Percentiles rank a stretch among this genome's conserved stretches.
Conservation (phyloP, 768 basidiomycete species). For the Calocera viscosa region DNA sequence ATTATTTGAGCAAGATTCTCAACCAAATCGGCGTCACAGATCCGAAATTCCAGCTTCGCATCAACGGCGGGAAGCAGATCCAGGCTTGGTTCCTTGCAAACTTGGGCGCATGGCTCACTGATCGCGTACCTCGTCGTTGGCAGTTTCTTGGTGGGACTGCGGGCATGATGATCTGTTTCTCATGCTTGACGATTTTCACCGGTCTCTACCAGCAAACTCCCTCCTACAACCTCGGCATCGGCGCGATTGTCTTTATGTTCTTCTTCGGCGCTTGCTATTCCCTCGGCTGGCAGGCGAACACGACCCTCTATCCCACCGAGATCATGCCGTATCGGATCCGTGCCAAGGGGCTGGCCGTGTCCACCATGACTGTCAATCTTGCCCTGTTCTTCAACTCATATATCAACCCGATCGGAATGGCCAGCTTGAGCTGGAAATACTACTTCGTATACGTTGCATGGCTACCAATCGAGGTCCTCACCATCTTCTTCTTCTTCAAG, state of each 20-base stretch:
- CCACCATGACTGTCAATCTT: neutral
- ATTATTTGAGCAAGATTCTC: neutral
- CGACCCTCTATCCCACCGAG: neutral
- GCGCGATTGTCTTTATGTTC: constrained; percentile 17
- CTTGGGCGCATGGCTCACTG: neutral
- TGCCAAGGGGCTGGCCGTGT: neutral
- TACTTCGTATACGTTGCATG: constrained; percentile 34
- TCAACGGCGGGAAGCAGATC: constrained; percentile 14
- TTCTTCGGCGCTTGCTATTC: constrained; percentile 12
- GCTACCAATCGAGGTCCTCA: neutral
- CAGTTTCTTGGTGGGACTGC: neutral
- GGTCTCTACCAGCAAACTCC: neutral
- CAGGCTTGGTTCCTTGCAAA: neutral
- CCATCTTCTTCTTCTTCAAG: neutral
- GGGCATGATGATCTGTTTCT: constrained; percentile 1
- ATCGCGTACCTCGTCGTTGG: neutral
- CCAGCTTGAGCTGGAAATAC: constrained; percentile 18
- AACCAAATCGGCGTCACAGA: neutral
- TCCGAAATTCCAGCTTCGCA: neutral
- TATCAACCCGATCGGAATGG: constrained; percentile 20
- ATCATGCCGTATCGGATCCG: constrained; percentile 2
- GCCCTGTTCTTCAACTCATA: constrained; percentile 19
- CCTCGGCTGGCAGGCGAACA: neutral
- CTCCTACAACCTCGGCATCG: neutral
- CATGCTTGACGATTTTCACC: neutral